Evolutionary conservation across 345 rosid species (phyloP).

Genomic region (Camelina hispida): DNA sequence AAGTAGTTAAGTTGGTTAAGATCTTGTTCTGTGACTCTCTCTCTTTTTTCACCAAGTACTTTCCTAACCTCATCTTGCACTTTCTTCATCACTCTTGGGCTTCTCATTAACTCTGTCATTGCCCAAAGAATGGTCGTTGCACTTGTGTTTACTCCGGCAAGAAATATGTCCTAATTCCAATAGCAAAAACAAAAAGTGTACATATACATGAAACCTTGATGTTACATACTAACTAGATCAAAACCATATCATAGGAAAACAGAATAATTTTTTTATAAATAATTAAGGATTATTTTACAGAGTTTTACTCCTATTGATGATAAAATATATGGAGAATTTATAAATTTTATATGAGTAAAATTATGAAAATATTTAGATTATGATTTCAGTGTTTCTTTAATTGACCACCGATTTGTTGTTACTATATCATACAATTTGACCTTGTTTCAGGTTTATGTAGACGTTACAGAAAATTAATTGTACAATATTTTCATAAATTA

Average conservation of each 20-base stretch:
- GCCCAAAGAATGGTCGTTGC: constrained; percentile 61
- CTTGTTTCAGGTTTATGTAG: too few species aligned
- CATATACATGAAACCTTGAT: not conserved
- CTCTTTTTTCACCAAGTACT: constrained; percentile 37
- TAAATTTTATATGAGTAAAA: not conserved
- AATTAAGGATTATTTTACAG: not conserved
- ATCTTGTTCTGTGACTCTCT: constrained; percentile 46
- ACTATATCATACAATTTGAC: not conserved
- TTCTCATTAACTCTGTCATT: constrained; percentile 59
- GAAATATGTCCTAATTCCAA: constrained; percentile 52
- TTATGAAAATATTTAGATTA: not conserved
- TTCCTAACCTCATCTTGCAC: constrained; percentile 61
- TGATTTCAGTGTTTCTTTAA: not conserved
- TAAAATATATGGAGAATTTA: not conserved
- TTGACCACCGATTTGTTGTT: not conserved
- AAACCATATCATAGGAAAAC: not conserved
- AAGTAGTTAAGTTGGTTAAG: constrained; percentile 52
- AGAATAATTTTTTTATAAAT: not conserved
- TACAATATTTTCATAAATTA: not conserved
- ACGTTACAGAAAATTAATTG: not conserved
- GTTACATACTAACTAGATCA: not conserved
- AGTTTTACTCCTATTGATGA: too few species aligned
- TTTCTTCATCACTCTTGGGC: constrained; percentile 61
- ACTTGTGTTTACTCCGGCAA: constrained; percentile 60
- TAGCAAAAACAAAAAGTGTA: not conserved